Evolutionary conservation across 129 eudicot genomes (phyloP), one percentile per base, ranked within the genome.

Genomic region (Artemisia annua): DNA sequence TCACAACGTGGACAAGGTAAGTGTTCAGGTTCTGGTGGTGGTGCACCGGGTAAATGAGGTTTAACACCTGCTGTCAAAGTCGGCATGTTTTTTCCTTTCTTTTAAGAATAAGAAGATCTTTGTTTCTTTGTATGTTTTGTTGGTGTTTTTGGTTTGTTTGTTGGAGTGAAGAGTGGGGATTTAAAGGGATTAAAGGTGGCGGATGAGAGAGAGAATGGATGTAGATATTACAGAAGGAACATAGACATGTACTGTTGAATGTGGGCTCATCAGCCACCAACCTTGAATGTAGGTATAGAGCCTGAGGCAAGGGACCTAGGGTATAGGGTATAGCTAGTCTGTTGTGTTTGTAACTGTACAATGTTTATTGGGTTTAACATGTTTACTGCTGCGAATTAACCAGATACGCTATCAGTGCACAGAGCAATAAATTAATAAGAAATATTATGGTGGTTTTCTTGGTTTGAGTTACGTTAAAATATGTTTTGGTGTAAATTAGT

Each of bases 1-100:
- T 85, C 84, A 32, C 96, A 90, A 50, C 96, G 90, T 5, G 95
- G 97, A 57, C 97, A 90, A 0, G 87, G 97, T 5, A 90, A 87
- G 79, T 80, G 95, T 55, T 87, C 95, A 0, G 94, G 87, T 48
- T 85, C 91, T 22, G 97, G 80, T 3, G 91, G 95, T 22, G 95
- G 87, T 1, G 75, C 87, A 2, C 87, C 89, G 4, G 53, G 46
- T 8, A 39, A 39, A 39, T 39, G 46, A 39, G 46, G 46, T 39
- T 7, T 39, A 39, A 39, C 46, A 39, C 2, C 46, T 8, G 46
- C 46, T 39, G 86, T 20, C 1, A 81, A 85, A 0, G 82, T 66
- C 8, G 87, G 79, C 90, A 64, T 63, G 24, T 63, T 28, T 28
- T 30, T 13, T 62, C n/a, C n/a, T n/a, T n/a, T n/a, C n/a, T 11